Evolutionary conservation across 2,329 filamentous ascomycete species (phyloP), one percentile per base, ranked within the genome.

Genomic region (Sporothrix sp.): DNA sequence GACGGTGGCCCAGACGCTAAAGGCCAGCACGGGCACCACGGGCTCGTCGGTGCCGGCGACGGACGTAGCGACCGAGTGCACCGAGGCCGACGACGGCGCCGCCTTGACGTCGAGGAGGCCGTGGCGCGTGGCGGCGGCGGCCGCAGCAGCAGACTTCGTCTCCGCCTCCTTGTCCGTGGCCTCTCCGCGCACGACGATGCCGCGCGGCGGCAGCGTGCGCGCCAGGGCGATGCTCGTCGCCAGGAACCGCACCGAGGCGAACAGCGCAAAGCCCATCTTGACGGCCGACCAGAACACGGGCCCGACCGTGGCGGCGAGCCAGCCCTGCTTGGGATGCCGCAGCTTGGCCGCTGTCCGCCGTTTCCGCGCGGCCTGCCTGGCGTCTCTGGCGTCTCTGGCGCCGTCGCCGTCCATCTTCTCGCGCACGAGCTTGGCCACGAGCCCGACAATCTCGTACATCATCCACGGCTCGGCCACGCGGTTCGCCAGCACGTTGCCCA

Each of bases 391-490:
- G 35, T 27, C 21, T 35, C 13, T 35, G n/a, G 35, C 20, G 11
- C 7, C 40, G 35, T 20, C 48, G 50, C 38, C 33, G 50, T 50
- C 40, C 27, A 55, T 54, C 48, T 58, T 62, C 51, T 64, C 63
- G 40, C 57, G 60, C 44, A 64, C 55, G 38, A 71, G 61, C 55
- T 69, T 69, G n/a, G 73, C 75, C 54, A 84, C 67, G 62, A 91
- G 94, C 58, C 82, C 84, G 54, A 95, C 77, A 52, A 80, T 76
- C 64, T 95, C 89, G 79, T 85, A 95, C 58, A 97, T 67, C 61
- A 96, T 77, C 87, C 87, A 94, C 21, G 87, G 86, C 67, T 97
- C 84, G 58, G 85, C 88, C 36, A 85, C 75, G 64, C 85, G 94
- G 60, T 84, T 85, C 60, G 82, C 81, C 59, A 96, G 74, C 52